These are phyloP conservation scores for Austroboletus festivus DNA, from an alignment of 768 basidiomycete species.

Conservation along the genomic window DNA sequence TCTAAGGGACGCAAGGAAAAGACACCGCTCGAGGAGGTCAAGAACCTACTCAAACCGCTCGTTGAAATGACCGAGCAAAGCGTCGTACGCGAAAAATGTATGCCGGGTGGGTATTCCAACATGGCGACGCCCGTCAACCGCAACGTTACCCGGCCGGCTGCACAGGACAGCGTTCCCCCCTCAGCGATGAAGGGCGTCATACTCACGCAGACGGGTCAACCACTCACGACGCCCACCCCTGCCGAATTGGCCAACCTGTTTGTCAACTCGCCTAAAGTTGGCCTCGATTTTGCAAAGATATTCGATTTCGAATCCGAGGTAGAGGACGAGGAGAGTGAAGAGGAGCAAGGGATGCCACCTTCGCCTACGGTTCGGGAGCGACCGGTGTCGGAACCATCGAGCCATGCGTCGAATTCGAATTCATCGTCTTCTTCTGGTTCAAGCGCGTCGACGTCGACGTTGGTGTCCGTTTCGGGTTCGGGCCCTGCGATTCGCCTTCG, in stretches of 20 bases:
- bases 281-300: constrained; percentile 73
- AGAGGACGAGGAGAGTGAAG: constrained; percentile 30
- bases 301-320: constrained; percentile 55
- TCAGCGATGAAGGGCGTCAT: constrained; percentile 78
- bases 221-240: constrained; percentile 67
- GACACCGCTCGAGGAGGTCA: constrained; percentile 72
- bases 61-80: constrained; percentile 34
- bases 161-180: too few species aligned
- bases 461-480: constrained; percentile 18
- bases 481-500: constrained; percentile 47
- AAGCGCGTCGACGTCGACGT: too few species aligned
- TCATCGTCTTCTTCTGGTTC: too few species aligned
- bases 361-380: constrained; percentile 48
- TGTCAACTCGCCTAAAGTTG: constrained; percentile 64
- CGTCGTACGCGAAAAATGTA: constrained; percentile 21
- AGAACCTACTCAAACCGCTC: constrained; percentile 60
- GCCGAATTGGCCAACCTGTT: constrained; percentile 66
- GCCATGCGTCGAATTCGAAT: constrained; percentile 27
- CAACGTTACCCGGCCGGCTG: constrained; percentile 30
- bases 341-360: constrained; percentile 32
- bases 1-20: constrained; percentile 44
- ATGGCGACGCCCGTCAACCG: constrained; percentile 53
- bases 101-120: constrained; percentile 18
- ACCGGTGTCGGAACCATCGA: constrained; percentile 28
- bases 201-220: constrained; percentile 74